A percentile compares a stretch with the other conserved stretches of the same genome.
phyloP scores from a whole-genome alignment of 768 basidiomycete genomes.

The Naematelia aurantialba region DNA sequence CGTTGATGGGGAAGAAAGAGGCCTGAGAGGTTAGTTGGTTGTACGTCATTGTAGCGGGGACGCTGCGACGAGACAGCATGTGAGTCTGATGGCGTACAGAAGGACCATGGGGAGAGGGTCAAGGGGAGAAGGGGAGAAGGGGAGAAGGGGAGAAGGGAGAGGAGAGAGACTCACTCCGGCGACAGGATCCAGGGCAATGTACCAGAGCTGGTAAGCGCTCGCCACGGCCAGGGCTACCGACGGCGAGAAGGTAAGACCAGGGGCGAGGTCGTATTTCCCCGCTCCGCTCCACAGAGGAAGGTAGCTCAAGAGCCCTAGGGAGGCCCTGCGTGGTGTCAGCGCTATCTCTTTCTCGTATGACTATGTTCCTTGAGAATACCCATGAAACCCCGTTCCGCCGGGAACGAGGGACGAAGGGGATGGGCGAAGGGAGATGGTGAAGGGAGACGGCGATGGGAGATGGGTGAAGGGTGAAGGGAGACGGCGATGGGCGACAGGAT shows the following conservation, averaged over 20 bases:
- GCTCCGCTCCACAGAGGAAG: conserved; percentile 18
- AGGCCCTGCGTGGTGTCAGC: conserved; percentile 24
- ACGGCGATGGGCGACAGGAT: background rate
- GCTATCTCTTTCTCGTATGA: background rate
- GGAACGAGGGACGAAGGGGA: no score
- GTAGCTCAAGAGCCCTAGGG: conserved; percentile 27
- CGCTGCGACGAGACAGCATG: no score
- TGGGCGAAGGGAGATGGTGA: no score
- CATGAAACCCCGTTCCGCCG: no score
- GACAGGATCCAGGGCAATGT: conserved; percentile 71
- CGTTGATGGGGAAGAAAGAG: conserved; percentile 72
- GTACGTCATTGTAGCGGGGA: no score
- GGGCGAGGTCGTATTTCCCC: conserved; percentile 9
- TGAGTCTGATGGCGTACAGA: conserved; percentile 42
- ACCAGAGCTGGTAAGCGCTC: conserved; percentile 66
- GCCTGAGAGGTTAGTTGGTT: no score
- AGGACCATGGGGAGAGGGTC: background rate
- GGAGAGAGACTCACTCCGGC: conserved; percentile 66
- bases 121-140: no score
- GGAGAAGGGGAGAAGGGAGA: no score
- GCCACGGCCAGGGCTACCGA: conserved; percentile 65
- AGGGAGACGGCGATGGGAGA: no score
- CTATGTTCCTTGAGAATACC: no score
- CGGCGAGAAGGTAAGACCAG: conserved; percentile 61
- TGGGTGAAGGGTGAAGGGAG: background rate